Conservation (phyloP, 176 grass and related monocot genomes). For the Zizania latifolia region DNA sequence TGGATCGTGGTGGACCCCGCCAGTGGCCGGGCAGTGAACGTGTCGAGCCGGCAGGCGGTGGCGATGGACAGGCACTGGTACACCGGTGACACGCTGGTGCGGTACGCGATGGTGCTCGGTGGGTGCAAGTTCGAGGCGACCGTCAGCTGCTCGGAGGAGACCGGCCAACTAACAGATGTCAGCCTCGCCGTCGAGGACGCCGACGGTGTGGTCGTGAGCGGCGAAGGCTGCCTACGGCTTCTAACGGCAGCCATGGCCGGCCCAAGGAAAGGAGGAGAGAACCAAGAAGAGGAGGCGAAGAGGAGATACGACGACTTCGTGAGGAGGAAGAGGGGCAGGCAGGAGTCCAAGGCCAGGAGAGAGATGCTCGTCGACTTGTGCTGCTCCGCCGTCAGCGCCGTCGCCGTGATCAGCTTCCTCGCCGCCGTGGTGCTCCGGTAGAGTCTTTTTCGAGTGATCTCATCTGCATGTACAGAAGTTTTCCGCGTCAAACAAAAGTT, state of each 20-base stretch:
- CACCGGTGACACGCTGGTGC: conserved; percentile 50
- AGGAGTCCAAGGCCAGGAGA: conserved; percentile 35
- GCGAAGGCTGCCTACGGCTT: conserved; percentile 27
- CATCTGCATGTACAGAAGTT: neutral
- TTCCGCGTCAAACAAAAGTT: neutral
- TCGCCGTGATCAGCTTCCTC: conserved; percentile 43
- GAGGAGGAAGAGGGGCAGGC: conserved; percentile 32
- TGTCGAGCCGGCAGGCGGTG: conserved; percentile 49
- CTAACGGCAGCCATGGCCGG: conserved; percentile 34
- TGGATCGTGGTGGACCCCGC: conserved; percentile 45
- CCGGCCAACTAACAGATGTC: conserved; percentile 30
- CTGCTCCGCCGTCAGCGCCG: conserved; percentile 51
- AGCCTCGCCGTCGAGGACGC: conserved; percentile 41
- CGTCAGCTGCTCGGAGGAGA: conserved; percentile 30
- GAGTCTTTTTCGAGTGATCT: neutral
- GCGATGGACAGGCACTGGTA: conserved; percentile 57
- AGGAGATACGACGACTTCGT: conserved; percentile 48
- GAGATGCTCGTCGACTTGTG: conserved; percentile 47
- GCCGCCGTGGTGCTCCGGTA: conserved; percentile 30
- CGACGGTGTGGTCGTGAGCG: conserved; percentile 37
- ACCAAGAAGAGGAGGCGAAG: neutral
- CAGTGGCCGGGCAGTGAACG: conserved; percentile 18
- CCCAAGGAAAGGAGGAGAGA: neutral
- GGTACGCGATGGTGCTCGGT: conserved; percentile 42
- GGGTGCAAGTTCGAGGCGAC: conserved; percentile 39